These are phyloP conservation scores for Elsinoe australis DNA, from an alignment of 2,329 filamentous ascomycete species.

Conservation along the genomic window DNA sequence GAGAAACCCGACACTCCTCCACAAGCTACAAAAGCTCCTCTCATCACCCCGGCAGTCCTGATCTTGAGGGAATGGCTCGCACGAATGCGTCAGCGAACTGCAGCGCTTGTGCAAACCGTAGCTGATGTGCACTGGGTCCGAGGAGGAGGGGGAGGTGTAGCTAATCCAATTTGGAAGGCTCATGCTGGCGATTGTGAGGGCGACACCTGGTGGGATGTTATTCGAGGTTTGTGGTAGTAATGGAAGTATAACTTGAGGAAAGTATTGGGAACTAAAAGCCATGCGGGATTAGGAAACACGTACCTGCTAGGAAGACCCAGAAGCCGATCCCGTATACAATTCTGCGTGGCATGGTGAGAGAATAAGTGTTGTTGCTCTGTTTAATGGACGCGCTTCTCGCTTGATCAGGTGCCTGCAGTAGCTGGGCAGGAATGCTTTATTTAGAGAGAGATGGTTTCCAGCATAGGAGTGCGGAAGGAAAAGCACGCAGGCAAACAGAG, in stretches of 20 bases:
- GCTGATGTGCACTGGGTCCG: conserved; percentile 52
- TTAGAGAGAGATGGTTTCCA: not conserved
- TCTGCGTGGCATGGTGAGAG: conserved; percentile 39
- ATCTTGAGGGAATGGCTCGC: conserved; percentile 58
- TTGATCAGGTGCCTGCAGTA: not conserved
- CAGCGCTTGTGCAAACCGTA: conserved; percentile 78
- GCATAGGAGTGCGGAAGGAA: not conserved
- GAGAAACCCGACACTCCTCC: conserved; percentile 79
- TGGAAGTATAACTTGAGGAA: too few relatives aligned
- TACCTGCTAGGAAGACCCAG: conserved; percentile 40
- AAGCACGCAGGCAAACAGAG: not conserved
- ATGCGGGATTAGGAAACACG: conserved; percentile 19
- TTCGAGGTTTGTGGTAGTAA: too few relatives aligned
- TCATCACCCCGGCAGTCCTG: conserved; percentile 60
- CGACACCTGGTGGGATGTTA: conserved; percentile 49
- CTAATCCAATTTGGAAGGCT: conserved; percentile 64
- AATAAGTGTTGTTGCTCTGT: not conserved
- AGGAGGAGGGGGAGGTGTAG: conserved; percentile 35
- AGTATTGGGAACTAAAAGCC: too few relatives aligned
- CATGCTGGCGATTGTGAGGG: conserved; percentile 63
- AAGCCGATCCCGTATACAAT: conserved; percentile 44
- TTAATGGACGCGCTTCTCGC: not conserved
- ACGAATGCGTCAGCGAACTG: conserved; percentile 57
- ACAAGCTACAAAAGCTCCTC: conserved; percentile 81
- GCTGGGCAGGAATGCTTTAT: not conserved